Conservation (phyloP, 257 asterid species). For the Nicotiana benthamiana region DNA sequence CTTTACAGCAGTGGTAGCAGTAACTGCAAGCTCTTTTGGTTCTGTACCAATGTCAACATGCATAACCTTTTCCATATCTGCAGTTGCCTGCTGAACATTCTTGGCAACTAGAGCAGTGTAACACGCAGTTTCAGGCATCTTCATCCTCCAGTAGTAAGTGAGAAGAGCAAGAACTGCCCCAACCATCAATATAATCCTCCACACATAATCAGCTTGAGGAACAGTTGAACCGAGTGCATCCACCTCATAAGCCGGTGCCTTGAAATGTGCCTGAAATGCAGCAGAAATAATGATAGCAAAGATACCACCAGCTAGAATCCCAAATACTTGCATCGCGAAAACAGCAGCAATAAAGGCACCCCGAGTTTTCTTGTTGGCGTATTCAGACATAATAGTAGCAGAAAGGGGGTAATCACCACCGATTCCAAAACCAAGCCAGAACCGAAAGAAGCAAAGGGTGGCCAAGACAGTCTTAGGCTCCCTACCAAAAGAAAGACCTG, state of each 20-base stretch:
- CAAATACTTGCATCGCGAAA: too few relatives aligned
- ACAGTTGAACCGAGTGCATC: conserved; percentile 38
- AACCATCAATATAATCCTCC: too few relatives aligned
- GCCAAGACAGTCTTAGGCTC: conserved; percentile 40
- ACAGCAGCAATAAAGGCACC: too few relatives aligned
- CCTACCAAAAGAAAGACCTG: too few relatives aligned
- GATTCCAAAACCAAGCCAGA: conserved; percentile 62
- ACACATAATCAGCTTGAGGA: too few relatives aligned
- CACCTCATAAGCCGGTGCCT: conserved; percentile 37
- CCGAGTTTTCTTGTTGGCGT: too few relatives aligned
- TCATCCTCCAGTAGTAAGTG: too few relatives aligned
- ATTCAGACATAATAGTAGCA: too few relatives aligned
- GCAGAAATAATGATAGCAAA: conserved; percentile 35
- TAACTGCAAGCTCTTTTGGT: neutral
- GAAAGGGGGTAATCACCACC: conserved; percentile 65
- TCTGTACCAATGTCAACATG: conserved; percentile 32
- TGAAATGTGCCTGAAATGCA: conserved; percentile 22
- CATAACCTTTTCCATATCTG: conserved; percentile 52
- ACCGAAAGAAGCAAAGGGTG: conserved; percentile 53
- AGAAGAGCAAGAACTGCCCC: too few relatives aligned
- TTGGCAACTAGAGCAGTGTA: conserved; percentile 61
- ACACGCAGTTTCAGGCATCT: conserved; percentile 65
- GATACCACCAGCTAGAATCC: conserved; percentile 45
- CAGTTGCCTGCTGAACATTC: conserved; percentile 37
- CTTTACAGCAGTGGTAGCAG: neutral